A percentile compares a stretch with the other conserved stretches of the same genome.
Evolutionary conservation across 495 filamentous ascomycete species (phyloP).

Genomic region (Hypoxylon intermedium): DNA sequence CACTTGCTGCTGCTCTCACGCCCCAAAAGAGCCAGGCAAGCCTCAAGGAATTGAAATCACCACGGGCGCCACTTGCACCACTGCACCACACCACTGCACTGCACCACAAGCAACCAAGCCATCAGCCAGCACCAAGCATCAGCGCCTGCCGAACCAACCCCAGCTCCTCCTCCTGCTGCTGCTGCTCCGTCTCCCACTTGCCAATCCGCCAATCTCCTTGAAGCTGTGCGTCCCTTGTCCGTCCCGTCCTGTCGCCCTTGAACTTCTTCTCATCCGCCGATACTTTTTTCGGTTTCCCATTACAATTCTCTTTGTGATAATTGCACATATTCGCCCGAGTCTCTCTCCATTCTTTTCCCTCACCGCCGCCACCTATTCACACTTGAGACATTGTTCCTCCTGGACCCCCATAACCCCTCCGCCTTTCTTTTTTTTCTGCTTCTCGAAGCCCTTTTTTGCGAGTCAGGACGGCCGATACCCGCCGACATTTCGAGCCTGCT

Average conservation of each 20-base stretch:
- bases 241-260: slow-evolving; percentile 19
- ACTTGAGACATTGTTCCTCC: slow-evolving; percentile 33
- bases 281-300: slow-evolving; percentile 21
- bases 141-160: slow-evolving; percentile 24
- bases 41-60: slow-evolving; percentile 20
- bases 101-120: not conserved
- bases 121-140: not conserved
- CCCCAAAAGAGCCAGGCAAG: slow-evolving; percentile 6
- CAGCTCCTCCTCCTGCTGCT: not conserved
- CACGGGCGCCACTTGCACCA: no score
- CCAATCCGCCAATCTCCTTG: slow-evolving; percentile 24
- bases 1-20: not conserved
- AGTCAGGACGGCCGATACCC: slow-evolving; percentile 38
- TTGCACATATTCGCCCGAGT: slow-evolving; percentile 20
- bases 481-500: slow-evolving; percentile 31
- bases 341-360: slow-evolving; percentile 23
- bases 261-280: slow-evolving; percentile 19
- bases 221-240: not conserved
- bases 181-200: not conserved
- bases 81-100: no score
- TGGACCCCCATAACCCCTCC: slow-evolving; percentile 24
- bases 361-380: slow-evolving; percentile 29
- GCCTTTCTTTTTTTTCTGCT: slow-evolving; percentile 20
- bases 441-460: slow-evolving; percentile 13
- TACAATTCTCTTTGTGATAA: slow-evolving; percentile 38